Evolutionary conservation across 2,329 filamentous ascomycete genomes (phyloP), one percentile per base, ranked within the genome.

Genomic region (Fusarium decemcellulare): DNA sequence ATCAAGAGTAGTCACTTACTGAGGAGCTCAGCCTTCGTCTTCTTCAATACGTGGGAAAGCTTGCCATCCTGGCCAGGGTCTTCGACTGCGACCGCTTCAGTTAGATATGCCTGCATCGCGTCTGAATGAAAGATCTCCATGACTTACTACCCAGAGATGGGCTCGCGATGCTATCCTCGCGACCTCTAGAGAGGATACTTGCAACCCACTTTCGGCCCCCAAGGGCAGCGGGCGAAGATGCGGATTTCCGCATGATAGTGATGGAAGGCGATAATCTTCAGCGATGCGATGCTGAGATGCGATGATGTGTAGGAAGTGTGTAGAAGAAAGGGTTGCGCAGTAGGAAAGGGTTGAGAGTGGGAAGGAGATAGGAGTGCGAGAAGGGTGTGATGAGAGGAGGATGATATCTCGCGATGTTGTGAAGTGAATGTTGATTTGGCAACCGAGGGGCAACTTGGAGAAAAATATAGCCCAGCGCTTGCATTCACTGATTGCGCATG

Each of bases 201-300:
- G 42, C 52, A n/a, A 56, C 42, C 59, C 67, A 68, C 36, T 43
- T 61, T 30, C 44, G 63, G 18, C 59, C 55, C 23, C 59, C 60
- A 6, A 71, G 52, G 16, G 55, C 54, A 32, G 65, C 46, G 7
- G 68, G 68, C 11, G 36, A 59, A 16, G 68, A 66, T 30, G 51
- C 40, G 8, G 68, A 69, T 7, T 57, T 30, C 36, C 53, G 61
- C 65, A 71, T 54, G 15, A 18, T 59, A 4, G 16, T 56, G 32
- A 32, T 48, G 6, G n/a, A 27, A 7, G 9, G 12, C 8, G 39
- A 23, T 14, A 39, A 27, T 18, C n/a, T 58, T 32, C 7, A 15
- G 8, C 16, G 23, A 9, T 5, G 4, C 30, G n/a, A 14, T 32
- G 54, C 30, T 42, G 48, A 39, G 8, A 46, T 18, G 30, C 43